Evolutionary conservation across 2,329 filamentous ascomycete species (phyloP), one percentile per base, ranked within the genome.

Genomic region (Apiospora arundinis): DNA sequence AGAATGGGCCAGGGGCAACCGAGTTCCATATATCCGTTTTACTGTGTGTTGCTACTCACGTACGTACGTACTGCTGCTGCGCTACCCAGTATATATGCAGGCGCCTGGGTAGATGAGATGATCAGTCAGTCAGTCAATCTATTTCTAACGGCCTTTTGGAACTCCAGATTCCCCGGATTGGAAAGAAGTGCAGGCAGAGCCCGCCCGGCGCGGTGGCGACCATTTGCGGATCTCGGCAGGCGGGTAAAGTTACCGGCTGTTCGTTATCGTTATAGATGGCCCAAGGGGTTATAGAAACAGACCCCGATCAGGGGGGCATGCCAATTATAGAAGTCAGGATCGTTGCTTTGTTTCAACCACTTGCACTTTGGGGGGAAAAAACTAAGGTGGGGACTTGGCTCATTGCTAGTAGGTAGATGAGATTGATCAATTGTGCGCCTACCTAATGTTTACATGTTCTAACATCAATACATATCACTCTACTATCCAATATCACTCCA

Each of bases 1-100:
- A 73, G 71, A 73, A 65, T 40, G 16, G 21, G 56, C 32, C 56
- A 63, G 56, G 56, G 56, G 56, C 56, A n/a, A 18, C 6, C 56
- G n/a, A 63, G 56, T 63, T 21, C 56, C 56, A 23, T 63, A 40
- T 40, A 63, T 40, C 21, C 45, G 18, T 48, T 45, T 45, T 45
- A 45, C 42, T 45, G 42, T 44, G n/a, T 32, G 32, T 32, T 32
- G 32, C 32, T 32, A 32, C 32, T 32, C 32, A 32, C 32, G 48
- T 46, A 8, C 18, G 4, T 46, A 9, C 48, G n/a, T 49, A 12
- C 48, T 49, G 46, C 6, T 14, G 23, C 23, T 9, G 12, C 40
- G 40, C 9, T 42, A 42, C 40, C 42, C 12, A 1, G 46, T 49
- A 48, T 4, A n/a, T 48, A 48, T 49, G 46, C 23, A 49, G 23